Evolutionary conservation across 176 grass and related monocot genomes (phyloP).

Genomic region (Zea luxurians): DNA sequence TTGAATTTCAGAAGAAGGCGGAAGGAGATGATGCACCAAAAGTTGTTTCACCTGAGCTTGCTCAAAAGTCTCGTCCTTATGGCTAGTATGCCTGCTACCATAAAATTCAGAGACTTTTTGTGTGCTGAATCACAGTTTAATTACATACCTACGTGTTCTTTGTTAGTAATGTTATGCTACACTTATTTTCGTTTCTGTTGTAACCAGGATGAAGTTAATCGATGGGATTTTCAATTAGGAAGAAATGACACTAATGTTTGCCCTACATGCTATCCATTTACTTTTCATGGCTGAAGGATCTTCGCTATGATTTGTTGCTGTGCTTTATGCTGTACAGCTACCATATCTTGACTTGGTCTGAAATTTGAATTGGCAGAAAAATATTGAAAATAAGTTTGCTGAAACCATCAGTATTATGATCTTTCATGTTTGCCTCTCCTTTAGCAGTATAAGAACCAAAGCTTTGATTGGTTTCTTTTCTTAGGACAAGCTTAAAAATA

Average conservation of each 20-base stretch:
- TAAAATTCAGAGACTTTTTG: constrained; percentile 9
- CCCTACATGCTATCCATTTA: constrained; percentile 2
- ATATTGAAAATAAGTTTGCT: constrained; percentile 5
- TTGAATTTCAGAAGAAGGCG: constrained; percentile 70
- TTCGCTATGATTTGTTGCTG: not conserved
- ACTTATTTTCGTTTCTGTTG: constrained; percentile 22
- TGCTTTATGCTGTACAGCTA: not conserved
- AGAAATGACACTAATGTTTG: not conserved
- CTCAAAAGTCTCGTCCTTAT: constrained; percentile 55
- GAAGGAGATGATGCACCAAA: constrained; percentile 43
- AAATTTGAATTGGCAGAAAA: not conserved
- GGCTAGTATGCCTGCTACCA: constrained; percentile 25
- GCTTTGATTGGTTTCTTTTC: not conserved
- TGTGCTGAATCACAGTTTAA: constrained; percentile 30
- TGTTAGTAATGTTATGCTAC: constrained; percentile 33
- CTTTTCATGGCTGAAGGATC: not conserved
- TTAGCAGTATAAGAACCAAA: not conserved
- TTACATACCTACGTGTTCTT: constrained; percentile 28
- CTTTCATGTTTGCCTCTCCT: not conserved
- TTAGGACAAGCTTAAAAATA: constrained; percentile 6
- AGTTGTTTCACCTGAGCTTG: constrained; percentile 31
- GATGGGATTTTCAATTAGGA: not conserved
- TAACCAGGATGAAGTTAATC: constrained; percentile 34
- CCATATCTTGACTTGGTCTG: not conserved
- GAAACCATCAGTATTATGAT: not conserved